A percentile compares a stretch with the other conserved stretches of the same genome.
These are phyloP conservation scores for Cladosporium halotolerans DNA, from an alignment of 2,329 filamentous ascomycete genomes.

Conservation along the genomic window DNA sequence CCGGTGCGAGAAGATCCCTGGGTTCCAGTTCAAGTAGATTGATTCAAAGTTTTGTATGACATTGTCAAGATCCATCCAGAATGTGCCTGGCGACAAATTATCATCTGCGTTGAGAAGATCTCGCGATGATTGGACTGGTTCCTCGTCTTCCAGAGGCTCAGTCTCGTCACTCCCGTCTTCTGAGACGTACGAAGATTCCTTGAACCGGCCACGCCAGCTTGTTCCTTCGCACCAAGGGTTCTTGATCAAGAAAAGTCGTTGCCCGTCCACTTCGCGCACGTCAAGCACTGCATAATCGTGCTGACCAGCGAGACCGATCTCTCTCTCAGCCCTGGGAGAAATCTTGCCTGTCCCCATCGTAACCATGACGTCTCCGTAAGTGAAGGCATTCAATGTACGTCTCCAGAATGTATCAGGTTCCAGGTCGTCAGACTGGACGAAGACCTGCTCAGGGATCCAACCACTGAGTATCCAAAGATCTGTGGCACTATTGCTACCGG, in stretches of 20 bases:
- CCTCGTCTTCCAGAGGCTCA: constrained; percentile 14
- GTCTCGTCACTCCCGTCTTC: neutral
- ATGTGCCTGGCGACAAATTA: constrained; percentile 60
- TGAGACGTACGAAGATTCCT: constrained; percentile 21
- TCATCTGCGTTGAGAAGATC: constrained; percentile 34
- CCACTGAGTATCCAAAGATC: constrained; percentile 89
- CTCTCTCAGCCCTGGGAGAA: constrained; percentile 67
- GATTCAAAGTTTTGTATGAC: constrained; percentile 90
- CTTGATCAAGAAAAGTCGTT: constrained; percentile 73
- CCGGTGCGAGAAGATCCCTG: constrained; percentile 69
- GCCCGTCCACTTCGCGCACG: constrained; percentile 58
- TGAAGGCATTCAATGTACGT: constrained; percentile 67
- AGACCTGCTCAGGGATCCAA: constrained; percentile 95
- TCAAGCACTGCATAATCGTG: constrained; percentile 93
- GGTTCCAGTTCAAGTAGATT: constrained; percentile 97
- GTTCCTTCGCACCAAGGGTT: constrained; percentile 91
- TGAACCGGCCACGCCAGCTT: constrained; percentile 56
- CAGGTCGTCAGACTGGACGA: constrained; percentile 78
- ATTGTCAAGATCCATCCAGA: constrained; percentile 88
- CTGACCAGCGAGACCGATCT: constrained; percentile 76
- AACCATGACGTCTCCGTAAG: constrained; percentile 72
- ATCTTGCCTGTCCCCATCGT: constrained; percentile 87
- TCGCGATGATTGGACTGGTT: constrained; percentile 26
- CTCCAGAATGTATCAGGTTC: constrained; percentile 72
- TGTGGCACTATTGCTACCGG: constrained; percentile 92